These are phyloP conservation scores for Nymphaea colorata DNA, from an alignment of 164 flowering plant species.

Conservation along the genomic window DNA sequence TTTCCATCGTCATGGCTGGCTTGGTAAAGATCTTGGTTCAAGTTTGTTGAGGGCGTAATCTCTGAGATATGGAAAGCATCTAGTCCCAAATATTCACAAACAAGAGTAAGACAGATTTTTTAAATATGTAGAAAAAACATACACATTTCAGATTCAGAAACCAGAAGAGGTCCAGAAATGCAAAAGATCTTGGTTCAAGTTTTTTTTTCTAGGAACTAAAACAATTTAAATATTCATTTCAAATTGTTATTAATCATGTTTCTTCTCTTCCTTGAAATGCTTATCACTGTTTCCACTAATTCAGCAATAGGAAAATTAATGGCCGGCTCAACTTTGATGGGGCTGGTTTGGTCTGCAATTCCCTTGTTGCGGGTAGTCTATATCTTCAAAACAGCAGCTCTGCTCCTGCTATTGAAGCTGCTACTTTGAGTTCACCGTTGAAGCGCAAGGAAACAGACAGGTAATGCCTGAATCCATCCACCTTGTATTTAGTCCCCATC, in stretches of 20 bases:
- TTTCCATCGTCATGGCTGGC: no score
- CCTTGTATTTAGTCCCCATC: no score
- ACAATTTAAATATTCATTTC: neutral
- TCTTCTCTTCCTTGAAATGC: neutral
- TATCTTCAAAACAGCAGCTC: conserved; percentile 51
- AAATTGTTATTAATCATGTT: neutral
- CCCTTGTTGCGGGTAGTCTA: conserved; percentile 79
- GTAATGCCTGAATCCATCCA: conserved; percentile 6
- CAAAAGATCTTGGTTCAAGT: conserved; percentile 10
- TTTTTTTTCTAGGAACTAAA: no score
- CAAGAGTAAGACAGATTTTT: no score
- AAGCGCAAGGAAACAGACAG: conserved; percentile 50
- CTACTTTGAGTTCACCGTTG: conserved; percentile 14
- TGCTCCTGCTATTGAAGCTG: conserved; percentile 28
- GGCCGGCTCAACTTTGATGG: conserved; percentile 66
- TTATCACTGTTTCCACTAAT: conserved; percentile 16
- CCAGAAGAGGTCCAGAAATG: no score
- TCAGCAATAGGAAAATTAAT: conserved; percentile 35
- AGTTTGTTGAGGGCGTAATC: no score
- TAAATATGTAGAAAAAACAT: no score
- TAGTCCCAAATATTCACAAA: no score
- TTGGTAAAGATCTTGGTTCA: no score
- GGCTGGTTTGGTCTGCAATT: conserved; percentile 76
- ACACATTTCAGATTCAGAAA: no score
- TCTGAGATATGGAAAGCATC: no score